Base-by-base conservation (phyloP, 2,329 filamentous ascomycete species). In the Hypomyces perniciosus region DNA sequence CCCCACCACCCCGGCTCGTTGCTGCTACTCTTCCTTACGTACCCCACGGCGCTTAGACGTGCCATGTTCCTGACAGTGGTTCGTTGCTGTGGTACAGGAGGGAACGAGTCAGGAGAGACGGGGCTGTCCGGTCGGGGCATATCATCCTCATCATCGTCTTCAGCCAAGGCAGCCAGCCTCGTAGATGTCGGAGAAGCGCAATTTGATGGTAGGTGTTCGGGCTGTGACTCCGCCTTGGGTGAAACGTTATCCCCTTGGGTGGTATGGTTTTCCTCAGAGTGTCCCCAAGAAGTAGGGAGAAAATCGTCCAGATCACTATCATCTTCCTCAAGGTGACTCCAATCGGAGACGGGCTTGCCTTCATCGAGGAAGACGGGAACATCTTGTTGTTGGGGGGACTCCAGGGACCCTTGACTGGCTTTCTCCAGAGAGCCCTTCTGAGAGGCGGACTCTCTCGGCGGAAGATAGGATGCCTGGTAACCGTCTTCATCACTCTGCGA, bases 81-180 rank as follows among this genome's bases (percentile, higher is more conserved):
- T 41, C 60, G 57, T 29, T 51, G 54, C 12, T 40, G 44, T 12
- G 60, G 59, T 5, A 57, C 54, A 8, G 57, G 46, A 2, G 66
- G 61, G 37, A 70, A 64, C 1, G 59, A 53, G 10, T 62, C 61
- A 2, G 68, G 65, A 0, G 68, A 70, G 46, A 71, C 66, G 30
- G 67, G 68, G 51, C 68, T 71, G 46, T 76, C 72, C 3, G 73
- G 71, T 26, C 71, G 64, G 5, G 71, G 68, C 5, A 72, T 46
- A n/a, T 61, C 20, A 20, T 20, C 60, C 7, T 58, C 53, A 6
- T n/a, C 10, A 13, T 59, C 63, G 8, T 52, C 56, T 38, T 56
- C 40, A 5, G 48, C 33, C 12, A 54, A 37, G 8, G 39, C 47
- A n/a, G 44, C 37, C 9, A 54, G 48, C 35, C 45, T 46, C 5